Percentiles rank a stretch among this genome's conserved stretches.
These are phyloP conservation scores for Melastoma candidum DNA, from an alignment of 441 rosid genomes.

Conservation along the genomic window DNA sequence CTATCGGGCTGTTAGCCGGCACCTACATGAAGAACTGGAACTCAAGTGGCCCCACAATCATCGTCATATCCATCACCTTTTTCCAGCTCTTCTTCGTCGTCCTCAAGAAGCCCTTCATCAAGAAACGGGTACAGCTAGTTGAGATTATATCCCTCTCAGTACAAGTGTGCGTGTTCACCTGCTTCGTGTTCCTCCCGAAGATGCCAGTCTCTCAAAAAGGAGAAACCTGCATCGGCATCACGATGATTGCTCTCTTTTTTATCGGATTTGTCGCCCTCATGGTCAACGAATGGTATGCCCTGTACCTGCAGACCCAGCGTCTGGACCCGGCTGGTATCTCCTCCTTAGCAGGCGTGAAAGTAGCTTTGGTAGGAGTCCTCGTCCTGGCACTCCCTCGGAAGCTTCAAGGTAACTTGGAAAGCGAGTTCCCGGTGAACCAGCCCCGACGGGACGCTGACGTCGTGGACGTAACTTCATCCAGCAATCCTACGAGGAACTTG, in stretches of 20 bases:
- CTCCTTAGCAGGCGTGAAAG: constrained; percentile 49
- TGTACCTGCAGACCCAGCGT: constrained; percentile 52
- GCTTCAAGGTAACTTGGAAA: constrained; percentile 28
- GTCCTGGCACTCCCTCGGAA: constrained; percentile 38
- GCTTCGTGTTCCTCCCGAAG: constrained; percentile 38
- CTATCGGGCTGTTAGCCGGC: constrained; percentile 65
- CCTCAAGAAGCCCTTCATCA: constrained; percentile 88
- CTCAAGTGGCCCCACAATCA: constrained; percentile 35
- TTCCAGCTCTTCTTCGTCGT: constrained; percentile 85
- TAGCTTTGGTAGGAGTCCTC: constrained; percentile 56
- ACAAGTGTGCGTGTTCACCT: constrained; percentile 51
- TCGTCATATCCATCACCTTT: constrained; percentile 51
- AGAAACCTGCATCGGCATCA: constrained; percentile 46
- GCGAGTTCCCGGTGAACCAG: constrained; percentile 31
- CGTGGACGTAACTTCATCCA: constrained; percentile 27
- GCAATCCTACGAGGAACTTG: constrained; percentile 35
- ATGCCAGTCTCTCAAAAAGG: constrained; percentile 28
- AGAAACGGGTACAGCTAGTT: constrained; percentile 78
- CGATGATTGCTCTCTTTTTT: constrained; percentile 58
- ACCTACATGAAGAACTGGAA: constrained; percentile 40
- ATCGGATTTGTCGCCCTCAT: constrained; percentile 52
- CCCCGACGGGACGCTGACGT: constrained; percentile 22
- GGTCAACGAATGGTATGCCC: constrained; percentile 62
- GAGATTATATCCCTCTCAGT: constrained; percentile 58
- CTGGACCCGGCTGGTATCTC: constrained; percentile 44